Evolutionary conservation across 768 basidiomycete species (phyloP).

Genomic region (Psilocybe tampanensis): DNA sequence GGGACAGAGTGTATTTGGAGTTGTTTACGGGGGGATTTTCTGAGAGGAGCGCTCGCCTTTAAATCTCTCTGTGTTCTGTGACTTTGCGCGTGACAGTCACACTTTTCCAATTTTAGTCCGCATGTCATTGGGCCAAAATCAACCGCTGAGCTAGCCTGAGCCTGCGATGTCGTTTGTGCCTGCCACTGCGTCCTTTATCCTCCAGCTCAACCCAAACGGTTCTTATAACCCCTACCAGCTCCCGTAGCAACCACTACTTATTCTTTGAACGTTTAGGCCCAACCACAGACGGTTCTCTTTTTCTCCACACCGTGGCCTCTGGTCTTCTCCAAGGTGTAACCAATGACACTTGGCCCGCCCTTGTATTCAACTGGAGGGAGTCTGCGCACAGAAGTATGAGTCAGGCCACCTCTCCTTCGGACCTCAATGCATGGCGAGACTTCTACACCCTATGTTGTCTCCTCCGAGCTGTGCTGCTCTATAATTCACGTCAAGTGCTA

Average conservation of each 20-base stretch:
- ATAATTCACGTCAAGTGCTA: conserved; percentile 30
- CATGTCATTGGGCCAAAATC: conserved; percentile 6
- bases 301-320: conserved; percentile 17
- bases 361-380: conserved; percentile 45
- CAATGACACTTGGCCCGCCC: conserved; percentile 9
- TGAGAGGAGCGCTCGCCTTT: conserved; percentile 54
- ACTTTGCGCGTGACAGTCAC: conserved; percentile 44
- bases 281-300: background rate
- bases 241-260: background rate
- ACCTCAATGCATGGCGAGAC: conserved; percentile 56
- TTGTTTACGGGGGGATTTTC: conserved; percentile 60
- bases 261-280: background rate
- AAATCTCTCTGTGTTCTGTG: conserved; percentile 58
- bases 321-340: conserved; percentile 12
- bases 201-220: background rate
- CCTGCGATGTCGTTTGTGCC: conserved; percentile 2
- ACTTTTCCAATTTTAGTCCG: conserved; percentile 15
- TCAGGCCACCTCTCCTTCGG: conserved; percentile 30
- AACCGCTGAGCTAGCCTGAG: too few relatives aligned
- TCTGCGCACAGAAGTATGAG: conserved; percentile 56
- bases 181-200: background rate
- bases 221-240: background rate
- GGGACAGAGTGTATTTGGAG: conserved; percentile 39
- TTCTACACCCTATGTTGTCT: conserved; percentile 80
- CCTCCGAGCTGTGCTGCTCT: conserved; percentile 45